These are phyloP conservation scores for Cyclotella cryptica DNA, from an alignment of 108 stramenopile genomes.

Conservation along the genomic window DNA sequence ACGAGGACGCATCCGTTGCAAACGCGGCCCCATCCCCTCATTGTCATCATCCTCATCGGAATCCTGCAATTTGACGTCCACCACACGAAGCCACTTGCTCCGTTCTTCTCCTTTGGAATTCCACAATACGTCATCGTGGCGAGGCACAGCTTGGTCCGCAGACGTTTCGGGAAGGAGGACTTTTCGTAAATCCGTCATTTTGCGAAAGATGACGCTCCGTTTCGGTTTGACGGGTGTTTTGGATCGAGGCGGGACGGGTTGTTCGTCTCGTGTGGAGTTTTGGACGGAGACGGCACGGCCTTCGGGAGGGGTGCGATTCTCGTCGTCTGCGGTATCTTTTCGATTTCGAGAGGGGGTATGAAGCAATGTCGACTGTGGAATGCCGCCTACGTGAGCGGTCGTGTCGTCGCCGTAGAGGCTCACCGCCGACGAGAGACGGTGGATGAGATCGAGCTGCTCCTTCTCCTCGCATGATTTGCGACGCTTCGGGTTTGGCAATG, in stretches of 20 bases:
- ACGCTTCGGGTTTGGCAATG: background rate
- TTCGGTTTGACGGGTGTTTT: constrained; percentile 37
- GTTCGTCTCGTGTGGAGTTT: background rate
- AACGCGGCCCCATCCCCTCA: constrained; percentile 15
- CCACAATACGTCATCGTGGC: constrained; percentile 1
- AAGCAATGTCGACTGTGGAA: background rate
- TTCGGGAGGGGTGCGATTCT: constrained; percentile 9
- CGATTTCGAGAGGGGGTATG: constrained; percentile 2
- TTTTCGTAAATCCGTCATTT: constrained; percentile 41
- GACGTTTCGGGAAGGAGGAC: background rate
- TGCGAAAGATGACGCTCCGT: constrained; percentile 42
- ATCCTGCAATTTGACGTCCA: constrained; percentile 42
- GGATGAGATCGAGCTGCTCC: background rate
- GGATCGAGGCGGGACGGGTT: background rate
- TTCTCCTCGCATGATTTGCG: background rate
- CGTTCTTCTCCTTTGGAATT: constrained; percentile 27
- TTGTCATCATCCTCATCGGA: constrained; percentile 14
- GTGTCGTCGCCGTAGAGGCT: background rate
- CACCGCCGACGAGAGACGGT: constrained; percentile 12
- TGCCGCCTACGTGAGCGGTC: background rate
- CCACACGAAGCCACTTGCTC: constrained; percentile 42
- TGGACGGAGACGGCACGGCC: too few species aligned
- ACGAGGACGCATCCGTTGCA: constrained; percentile 26
- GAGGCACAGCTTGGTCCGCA: background rate
- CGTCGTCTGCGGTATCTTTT: background rate